Evolutionary conservation across 2,329 filamentous ascomycete species (phyloP), one percentile per base, ranked within the genome.

Genomic region (Hymenoscyphus infarciens): DNA sequence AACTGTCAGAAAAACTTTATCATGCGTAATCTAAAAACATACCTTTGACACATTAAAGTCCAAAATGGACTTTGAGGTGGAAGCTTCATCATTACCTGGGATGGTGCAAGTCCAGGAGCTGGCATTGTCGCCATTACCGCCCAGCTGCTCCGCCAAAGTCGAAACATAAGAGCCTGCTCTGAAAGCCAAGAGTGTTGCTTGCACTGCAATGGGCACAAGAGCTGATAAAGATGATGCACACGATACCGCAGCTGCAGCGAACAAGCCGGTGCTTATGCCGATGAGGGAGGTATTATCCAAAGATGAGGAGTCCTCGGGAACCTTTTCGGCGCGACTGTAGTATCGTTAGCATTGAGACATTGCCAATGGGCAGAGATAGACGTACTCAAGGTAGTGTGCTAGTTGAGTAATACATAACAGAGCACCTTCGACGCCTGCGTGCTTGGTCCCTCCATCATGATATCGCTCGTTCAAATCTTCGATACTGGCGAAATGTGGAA

Each of bases 301-400:
- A 70, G 76, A 65, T 71, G 83, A 73, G 74, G 77, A 75, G 81
- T 85, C 77, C 74, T 81, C 73, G 75, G 82, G 78, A 78, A 84
- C 76, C 80, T 81, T 82, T 68, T 83, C 81, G 35, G 76, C 76
- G 61, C 81, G 79, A 66, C 81, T 83, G 35, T 13, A 27, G 15
- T 13, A 38, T 13, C 3, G 25, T 57, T 35, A 57, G 60, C 42
- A 31, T 56, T 8, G 49, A 33, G 13, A n/a, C 25, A 31, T 16
- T 16, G 16, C 16, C 16, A 7, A 6, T 29, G 39, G 27, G 54
- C 11, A 16, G 2, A 29, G 27, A 39, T 19, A n/a, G 59, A 79
- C 83, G 70, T 77, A 88, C 82, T 88, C 85, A 66, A 90, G 87
- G 74, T 87, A 90, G 72, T 90, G 86, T 56, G 83, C 83, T 60